These are phyloP conservation scores for Petunia axillaris DNA, from an alignment of 257 asterid genomes.

Conservation along the genomic window DNA sequence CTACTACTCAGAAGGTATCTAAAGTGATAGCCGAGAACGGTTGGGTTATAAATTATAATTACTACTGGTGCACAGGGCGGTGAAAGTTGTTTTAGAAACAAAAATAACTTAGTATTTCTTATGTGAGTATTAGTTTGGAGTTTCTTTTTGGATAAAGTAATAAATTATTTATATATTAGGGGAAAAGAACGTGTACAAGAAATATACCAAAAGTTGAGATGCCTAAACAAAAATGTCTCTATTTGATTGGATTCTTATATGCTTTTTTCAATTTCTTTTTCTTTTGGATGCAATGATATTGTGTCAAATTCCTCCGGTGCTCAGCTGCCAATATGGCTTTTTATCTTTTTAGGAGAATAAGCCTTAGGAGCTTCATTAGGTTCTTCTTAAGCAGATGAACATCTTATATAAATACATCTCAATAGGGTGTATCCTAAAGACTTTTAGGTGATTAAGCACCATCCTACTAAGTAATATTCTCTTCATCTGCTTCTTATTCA, in stretches of 20 bases:
- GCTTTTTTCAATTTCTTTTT: not conserved
- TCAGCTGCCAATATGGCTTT: not conserved
- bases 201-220: not conserved
- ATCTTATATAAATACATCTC: not conserved
- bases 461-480: not conserved
- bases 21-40: not conserved
- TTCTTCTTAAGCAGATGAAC: slow-evolving; percentile 14
- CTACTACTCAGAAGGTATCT: not conserved
- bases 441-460: not conserved
- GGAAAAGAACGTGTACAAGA: not conserved
- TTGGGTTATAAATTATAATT: not conserved
- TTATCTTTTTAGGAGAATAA: not conserved
- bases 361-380: not conserved
- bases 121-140: not conserved
- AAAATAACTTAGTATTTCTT: not conserved
- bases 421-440: slow-evolving; percentile 10
- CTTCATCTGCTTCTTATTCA: not conserved
- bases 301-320: not conserved
- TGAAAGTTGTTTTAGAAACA: not conserved
- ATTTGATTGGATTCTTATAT: not conserved
- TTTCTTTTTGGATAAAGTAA: not conserved
- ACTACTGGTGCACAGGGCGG: not conserved
- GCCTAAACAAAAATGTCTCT: not conserved
- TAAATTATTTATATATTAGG: not conserved
- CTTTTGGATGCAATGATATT: not conserved